Evolutionary conservation across 257 asterid genomes (phyloP).

Genomic region (Ophiorrhiza pumila): DNA sequence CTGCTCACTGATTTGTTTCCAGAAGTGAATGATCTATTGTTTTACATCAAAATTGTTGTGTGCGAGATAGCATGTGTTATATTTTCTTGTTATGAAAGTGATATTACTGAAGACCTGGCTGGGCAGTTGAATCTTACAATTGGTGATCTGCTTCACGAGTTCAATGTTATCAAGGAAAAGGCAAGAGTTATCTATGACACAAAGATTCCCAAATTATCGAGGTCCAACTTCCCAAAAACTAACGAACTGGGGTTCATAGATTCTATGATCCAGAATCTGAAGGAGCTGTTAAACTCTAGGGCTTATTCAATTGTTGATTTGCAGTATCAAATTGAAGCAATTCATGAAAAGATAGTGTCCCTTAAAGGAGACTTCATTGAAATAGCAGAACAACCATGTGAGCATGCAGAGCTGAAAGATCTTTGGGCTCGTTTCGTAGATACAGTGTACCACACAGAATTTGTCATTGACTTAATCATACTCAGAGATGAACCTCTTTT

Average conservation of each 20-base stretch:
- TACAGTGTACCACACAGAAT: neutral
- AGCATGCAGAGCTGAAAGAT: neutral
- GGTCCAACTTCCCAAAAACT: slow-evolving; percentile 7
- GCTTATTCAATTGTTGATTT: neutral
- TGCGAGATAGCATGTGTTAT: neutral
- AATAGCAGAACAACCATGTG: too few species aligned
- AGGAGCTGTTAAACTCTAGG: neutral
- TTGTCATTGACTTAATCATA: neutral
- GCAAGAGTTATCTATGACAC: neutral
- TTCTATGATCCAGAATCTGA: neutral
- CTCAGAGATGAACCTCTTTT: neutral
- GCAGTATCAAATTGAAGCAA: neutral
- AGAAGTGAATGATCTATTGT: neutral
- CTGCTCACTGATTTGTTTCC: too few species aligned
- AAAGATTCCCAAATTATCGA: neutral
- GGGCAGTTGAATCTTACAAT: neutral
- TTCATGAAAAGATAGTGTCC: neutral
- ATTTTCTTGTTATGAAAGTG: neutral
- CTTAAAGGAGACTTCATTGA: neutral
- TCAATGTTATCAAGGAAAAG: neutral
- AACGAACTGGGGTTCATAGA: too few species aligned
- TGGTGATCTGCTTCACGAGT: neutral
- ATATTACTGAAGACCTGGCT: too few species aligned
- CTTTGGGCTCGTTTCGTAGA: neutral
- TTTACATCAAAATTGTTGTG: neutral